Percentiles rank a stretch among this genome's conserved stretches.
These are phyloP conservation scores for Pyrenula aspistea DNA, from an alignment of 495 filamentous ascomycete species.

Conservation along the genomic window DNA sequence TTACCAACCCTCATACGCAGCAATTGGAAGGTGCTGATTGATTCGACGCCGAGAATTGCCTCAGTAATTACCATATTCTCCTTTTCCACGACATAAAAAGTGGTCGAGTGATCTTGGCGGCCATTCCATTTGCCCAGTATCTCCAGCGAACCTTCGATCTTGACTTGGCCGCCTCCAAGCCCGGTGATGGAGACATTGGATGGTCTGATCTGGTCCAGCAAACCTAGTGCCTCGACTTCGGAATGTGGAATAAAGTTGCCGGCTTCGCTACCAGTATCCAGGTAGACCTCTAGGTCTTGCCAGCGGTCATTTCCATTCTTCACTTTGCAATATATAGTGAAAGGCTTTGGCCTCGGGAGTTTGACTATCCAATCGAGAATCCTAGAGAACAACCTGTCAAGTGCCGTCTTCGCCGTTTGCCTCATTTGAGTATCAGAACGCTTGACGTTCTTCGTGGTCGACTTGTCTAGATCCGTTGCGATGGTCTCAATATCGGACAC, in stretches of 20 bases:
- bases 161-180: neutral
- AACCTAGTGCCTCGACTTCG: neutral
- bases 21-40: neutral
- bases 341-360: neutral
- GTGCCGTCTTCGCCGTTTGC: neutral
- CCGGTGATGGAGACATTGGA: neutral
- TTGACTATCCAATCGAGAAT: neutral
- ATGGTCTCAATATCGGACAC: neutral
- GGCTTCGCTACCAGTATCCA: neutral
- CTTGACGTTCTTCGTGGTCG: neutral
- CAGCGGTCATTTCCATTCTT: neutral
- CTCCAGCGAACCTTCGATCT: neutral
- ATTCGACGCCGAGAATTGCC: neutral
- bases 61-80: neutral
- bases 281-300: neutral
- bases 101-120: neutral
- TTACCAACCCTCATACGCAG: neutral
- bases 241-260: neutral
- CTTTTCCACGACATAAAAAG: neutral
- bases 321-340: neutral
- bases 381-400: neutral
- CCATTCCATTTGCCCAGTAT: neutral
- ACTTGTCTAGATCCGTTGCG: too few species aligned
- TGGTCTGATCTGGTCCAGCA: neutral
- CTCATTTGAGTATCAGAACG: neutral